Conservation (phyloP, 169 alveolate species). For the Cryptosporidium bovis region DNA sequence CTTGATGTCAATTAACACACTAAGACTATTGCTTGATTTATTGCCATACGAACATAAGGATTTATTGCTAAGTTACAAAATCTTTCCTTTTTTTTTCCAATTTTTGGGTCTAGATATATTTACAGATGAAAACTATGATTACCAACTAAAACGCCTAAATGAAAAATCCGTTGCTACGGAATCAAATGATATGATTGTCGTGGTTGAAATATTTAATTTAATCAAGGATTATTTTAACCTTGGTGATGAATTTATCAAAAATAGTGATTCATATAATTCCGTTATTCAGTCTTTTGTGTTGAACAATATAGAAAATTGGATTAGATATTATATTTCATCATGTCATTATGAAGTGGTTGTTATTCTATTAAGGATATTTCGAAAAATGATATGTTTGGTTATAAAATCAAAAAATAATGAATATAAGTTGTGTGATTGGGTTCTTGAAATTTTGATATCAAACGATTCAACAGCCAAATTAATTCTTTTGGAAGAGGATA, state of each 20-base stretch:
- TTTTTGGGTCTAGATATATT: not conserved
- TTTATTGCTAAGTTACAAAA: not conserved
- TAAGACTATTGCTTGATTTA: constrained; percentile 1
- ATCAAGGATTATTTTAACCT: constrained; percentile 19
- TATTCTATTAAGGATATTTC: not conserved
- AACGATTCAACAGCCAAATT: constrained; percentile 8
- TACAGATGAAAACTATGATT: not conserved
- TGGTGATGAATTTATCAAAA: constrained; percentile 4
- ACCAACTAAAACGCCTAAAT: not conserved
- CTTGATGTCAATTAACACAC: constrained; percentile 19
- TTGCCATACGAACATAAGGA: constrained; percentile 2
- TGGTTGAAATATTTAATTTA: constrained; percentile 35
- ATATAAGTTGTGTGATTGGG: constrained; percentile 13
- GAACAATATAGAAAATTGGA: constrained; percentile 35
- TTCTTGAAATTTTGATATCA: constrained; percentile 35
- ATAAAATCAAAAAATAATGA: not conserved
- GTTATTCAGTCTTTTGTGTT: not conserved
- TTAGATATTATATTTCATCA: not conserved
- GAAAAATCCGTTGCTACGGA: not conserved
- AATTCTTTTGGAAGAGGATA: not conserved
- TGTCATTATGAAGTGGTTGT: not conserved
- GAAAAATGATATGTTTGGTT: constrained; percentile 2
- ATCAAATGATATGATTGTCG: not conserved
- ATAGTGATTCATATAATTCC: not conserved
- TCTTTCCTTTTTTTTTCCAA: constrained; percentile 11